phyloP scores from a whole-genome alignment of 768 basidiomycete species.

The Naematelia aurantialba region DNA sequence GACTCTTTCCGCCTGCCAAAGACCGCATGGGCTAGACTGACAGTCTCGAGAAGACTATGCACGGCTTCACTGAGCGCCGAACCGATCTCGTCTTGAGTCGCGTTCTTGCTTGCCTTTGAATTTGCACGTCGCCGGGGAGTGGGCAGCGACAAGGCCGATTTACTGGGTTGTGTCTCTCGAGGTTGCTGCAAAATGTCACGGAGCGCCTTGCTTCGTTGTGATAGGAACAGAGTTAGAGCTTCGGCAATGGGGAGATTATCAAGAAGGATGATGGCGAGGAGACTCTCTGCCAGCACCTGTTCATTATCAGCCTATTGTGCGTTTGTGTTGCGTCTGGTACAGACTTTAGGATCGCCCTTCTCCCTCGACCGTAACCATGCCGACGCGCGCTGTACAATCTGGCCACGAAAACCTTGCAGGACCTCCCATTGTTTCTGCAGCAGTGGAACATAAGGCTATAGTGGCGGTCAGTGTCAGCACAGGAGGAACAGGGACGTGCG shows the following conservation, averaged over 20 bases:
- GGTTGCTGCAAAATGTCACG: conserved; percentile 25
- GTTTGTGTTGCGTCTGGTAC: conserved; percentile 44
- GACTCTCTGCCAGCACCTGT: conserved; percentile 70
- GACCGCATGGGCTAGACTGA: conserved; percentile 15
- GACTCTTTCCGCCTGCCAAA: conserved; percentile 19
- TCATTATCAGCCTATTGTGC: conserved; percentile 13
- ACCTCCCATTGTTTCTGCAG: conserved; percentile 91
- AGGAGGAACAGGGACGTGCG: conserved; percentile 53
- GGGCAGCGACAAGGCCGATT: not conserved
- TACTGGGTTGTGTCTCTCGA: not conserved
- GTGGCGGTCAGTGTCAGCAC: conserved; percentile 54
- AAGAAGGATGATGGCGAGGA: conserved; percentile 80
- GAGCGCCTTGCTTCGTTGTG: conserved; percentile 55
- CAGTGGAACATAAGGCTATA: conserved; percentile 77
- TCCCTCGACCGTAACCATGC: conserved; percentile 66
- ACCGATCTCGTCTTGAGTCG: conserved; percentile 19
- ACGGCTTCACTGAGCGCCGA: conserved; percentile 28
- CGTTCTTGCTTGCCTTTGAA: conserved; percentile 20
- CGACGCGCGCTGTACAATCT: conserved; percentile 84
- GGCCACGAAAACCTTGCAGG: conserved; percentile 76
- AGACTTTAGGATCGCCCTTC: conserved; percentile 48
- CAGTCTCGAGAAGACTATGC: conserved; percentile 30
- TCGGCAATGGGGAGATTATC: conserved; percentile 77
- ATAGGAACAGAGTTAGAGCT: conserved; percentile 65
- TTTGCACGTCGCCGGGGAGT: conserved; percentile 11